phyloP scores from a whole-genome alignment of 2,329 filamentous ascomycete species.

The Massarina eburnea region DNA sequence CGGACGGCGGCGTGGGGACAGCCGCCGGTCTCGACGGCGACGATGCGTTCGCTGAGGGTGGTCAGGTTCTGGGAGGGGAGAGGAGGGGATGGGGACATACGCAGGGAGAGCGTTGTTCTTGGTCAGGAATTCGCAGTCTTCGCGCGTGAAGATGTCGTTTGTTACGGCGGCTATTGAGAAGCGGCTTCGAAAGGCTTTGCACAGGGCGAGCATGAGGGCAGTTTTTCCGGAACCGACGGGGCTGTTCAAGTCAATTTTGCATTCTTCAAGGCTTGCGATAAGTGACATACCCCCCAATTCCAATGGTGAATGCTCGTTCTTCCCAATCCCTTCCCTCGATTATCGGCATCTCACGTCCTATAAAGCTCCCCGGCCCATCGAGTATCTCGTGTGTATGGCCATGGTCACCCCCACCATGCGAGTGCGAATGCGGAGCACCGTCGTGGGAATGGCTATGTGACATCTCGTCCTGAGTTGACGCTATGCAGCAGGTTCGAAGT shows the following conservation, averaged over 20 bases:
- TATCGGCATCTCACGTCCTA: constrained; percentile 90
- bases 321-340: constrained; percentile 84
- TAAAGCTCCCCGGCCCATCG: constrained; percentile 86
- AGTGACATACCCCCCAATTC: constrained; percentile 89
- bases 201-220: constrained; percentile 92
- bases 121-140: constrained; percentile 97
- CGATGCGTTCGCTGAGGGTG: constrained; percentile 64
- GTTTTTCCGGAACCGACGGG: constrained; percentile 98
- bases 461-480: no score
- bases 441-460: constrained; percentile 40
- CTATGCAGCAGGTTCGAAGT: background rate
- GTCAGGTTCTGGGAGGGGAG: background rate
- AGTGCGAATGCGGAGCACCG: constrained; percentile 51
- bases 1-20: constrained; percentile 96
- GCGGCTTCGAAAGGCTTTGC: constrained; percentile 74
- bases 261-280: no score
- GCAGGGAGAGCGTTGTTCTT: constrained; percentile 80
- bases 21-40: constrained; percentile 95
- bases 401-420: constrained; percentile 64
- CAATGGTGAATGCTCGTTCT: constrained; percentile 89
- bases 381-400: constrained; percentile 96
- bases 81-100: constrained; percentile 10
- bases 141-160: constrained; percentile 97
- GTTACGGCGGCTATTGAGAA: constrained; percentile 94
- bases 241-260: constrained; percentile 48